Evolutionary conservation across 257 asterid species (phyloP).

Genomic region (Solanum lycopersicoides): DNA sequence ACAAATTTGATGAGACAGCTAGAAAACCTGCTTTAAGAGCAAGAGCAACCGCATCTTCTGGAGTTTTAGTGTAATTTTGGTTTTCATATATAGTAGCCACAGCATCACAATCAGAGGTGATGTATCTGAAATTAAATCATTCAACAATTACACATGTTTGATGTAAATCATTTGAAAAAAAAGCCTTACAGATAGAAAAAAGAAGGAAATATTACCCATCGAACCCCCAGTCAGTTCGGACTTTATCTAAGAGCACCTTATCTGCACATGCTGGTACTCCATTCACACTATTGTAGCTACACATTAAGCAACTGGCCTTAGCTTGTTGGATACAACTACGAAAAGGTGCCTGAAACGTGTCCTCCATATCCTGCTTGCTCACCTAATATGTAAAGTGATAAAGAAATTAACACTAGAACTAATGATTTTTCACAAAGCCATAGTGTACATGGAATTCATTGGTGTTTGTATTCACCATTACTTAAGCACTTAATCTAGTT

Average conservation of each 20-base stretch:
- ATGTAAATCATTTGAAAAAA: not conserved
- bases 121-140: constrained; percentile 46
- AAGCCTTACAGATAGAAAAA: not conserved
- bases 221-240: constrained; percentile 74
- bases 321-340: constrained; percentile 70
- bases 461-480: not conserved
- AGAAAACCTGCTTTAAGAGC: constrained; percentile 80
- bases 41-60: constrained; percentile 79
- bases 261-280: constrained; percentile 89
- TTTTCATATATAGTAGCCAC: constrained; percentile 73
- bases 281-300: constrained; percentile 75
- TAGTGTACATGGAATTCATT: not conserved
- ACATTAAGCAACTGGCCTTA: constrained; percentile 91
- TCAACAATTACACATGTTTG: constrained; percentile 1
- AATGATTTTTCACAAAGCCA: not conserved
- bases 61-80: constrained; percentile 54
- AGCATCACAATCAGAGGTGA: constrained; percentile 93
- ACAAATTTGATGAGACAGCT: not conserved
- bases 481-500: not conserved
- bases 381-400: constrained; percentile 30
- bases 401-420: not conserved
- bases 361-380: constrained; percentile 77
- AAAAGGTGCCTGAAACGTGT: constrained; percentile 83
- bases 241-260: constrained; percentile 55
- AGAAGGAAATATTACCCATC: constrained; percentile 49